Percentiles rank a stretch among this genome's conserved stretches.
These are phyloP conservation scores for Cystobasidium sp. DNA, from an alignment of 1,284 basidiomycete species.

Conservation along the genomic window DNA sequence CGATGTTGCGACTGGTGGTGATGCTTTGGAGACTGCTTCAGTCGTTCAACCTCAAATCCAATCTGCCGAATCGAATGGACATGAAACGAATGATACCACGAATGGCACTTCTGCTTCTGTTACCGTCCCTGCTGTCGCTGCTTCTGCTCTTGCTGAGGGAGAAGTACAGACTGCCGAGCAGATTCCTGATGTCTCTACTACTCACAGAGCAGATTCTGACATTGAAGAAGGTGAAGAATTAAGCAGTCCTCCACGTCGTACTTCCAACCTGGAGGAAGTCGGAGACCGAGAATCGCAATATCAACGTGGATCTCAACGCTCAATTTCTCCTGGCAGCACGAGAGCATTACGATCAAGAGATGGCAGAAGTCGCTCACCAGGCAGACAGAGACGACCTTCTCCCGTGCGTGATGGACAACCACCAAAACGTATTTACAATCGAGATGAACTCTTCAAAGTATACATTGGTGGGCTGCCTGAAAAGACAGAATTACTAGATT, in stretches of 20 bases:
- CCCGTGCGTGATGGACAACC: neutral
- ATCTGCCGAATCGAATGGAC: too few species aligned
- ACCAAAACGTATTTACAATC: neutral
- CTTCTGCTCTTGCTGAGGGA: neutral
- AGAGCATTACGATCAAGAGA: neutral
- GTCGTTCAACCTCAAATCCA: too few species aligned
- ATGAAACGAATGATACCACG: too few species aligned
- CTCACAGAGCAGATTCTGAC: neutral
- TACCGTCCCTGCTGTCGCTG: too few species aligned
- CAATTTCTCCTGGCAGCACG: neutral
- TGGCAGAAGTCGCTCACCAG: neutral
- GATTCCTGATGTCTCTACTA: neutral
- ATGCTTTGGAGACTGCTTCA: too few species aligned
- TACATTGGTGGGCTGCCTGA: constrained; percentile 53
- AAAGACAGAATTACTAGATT: constrained; percentile 48
- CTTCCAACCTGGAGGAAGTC: neutral
- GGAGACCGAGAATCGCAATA: neutral
- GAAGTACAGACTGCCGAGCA: neutral
- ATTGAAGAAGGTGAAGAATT: constrained; percentile 32
- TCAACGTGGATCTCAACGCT: neutral
- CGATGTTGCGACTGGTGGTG: too few species aligned
- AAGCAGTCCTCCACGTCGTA: neutral
- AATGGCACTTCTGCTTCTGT: too few species aligned
- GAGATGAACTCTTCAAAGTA: constrained; percentile 46
- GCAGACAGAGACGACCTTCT: neutral